phyloP scores from a whole-genome alignment of 2,329 filamentous ascomycete genomes.

The Fusarium piperis region DNA sequence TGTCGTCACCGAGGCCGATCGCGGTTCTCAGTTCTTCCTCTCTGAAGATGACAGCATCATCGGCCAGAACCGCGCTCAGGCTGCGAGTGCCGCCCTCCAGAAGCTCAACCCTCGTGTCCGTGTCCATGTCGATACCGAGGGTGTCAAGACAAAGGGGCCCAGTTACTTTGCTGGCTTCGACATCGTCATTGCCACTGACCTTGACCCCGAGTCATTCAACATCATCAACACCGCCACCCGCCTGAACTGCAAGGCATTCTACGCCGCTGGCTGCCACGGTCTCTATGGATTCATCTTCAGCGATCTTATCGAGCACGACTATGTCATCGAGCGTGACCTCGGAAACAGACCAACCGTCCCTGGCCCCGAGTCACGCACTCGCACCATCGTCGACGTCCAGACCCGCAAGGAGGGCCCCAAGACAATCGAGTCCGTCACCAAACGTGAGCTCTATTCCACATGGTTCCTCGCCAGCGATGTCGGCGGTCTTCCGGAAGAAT shows the following conservation, averaged over 20 bases:
- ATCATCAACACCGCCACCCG: slow-evolving; percentile 89
- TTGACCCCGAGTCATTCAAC: slow-evolving; percentile 77
- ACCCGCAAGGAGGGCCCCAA: slow-evolving; percentile 75
- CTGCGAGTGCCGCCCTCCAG: slow-evolving; percentile 79
- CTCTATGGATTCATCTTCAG: slow-evolving; percentile 96
- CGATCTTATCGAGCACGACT: slow-evolving; percentile 90
- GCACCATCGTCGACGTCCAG: slow-evolving; percentile 76
- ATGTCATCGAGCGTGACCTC: slow-evolving; percentile 84
- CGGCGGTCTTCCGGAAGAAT: slow-evolving; percentile 76
- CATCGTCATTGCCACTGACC: slow-evolving; percentile 89
- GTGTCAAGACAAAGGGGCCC: slow-evolving; percentile 73
- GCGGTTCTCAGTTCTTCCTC: slow-evolving; percentile 86
- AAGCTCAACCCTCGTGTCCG: slow-evolving; percentile 90
- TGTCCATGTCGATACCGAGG: slow-evolving; percentile 74
- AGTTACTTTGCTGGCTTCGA: slow-evolving; percentile 84
- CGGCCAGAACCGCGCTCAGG: slow-evolving; percentile 85
- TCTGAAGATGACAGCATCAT: slow-evolving; percentile 70
- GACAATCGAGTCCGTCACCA: slow-evolving; percentile 85
- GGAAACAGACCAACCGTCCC: slow-evolving; percentile 74
- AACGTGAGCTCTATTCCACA: slow-evolving; percentile 89
- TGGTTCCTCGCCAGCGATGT: slow-evolving; percentile 84
- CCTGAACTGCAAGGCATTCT: slow-evolving; percentile 82
- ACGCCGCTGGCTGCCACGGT: slow-evolving; percentile 86
- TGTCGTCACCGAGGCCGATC: slow-evolving; percentile 78
- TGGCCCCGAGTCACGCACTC: slow-evolving; percentile 78